A percentile compares a stretch with the other conserved stretches of the same genome.
These are phyloP conservation scores for Bipolaris victoriae DNA, from an alignment of 2,329 filamentous ascomycete genomes.

Conservation along the genomic window DNA sequence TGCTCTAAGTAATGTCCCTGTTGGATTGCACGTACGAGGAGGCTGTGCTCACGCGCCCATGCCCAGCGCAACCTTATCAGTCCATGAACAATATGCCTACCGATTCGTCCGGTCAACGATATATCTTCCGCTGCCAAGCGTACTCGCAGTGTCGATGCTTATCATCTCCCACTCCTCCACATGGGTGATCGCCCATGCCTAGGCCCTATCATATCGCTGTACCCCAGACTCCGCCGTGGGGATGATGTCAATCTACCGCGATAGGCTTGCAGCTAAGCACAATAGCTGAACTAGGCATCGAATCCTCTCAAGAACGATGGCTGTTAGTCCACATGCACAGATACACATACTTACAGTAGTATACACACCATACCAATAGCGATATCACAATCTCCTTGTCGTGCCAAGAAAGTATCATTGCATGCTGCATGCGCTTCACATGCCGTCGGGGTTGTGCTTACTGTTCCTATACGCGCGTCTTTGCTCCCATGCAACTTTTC, in stretches of 20 bases:
- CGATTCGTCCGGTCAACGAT: slow-evolving; percentile 2
- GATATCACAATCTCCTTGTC: background rate
- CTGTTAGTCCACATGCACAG: background rate
- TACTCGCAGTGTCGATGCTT: slow-evolving; percentile 12
- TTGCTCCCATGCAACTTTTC: background rate
- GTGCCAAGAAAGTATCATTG: background rate
- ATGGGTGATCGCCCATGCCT: background rate
- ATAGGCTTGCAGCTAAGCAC: slow-evolving; percentile 3
- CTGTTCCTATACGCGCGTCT: background rate
- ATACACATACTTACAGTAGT: background rate
- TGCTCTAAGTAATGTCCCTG: background rate
- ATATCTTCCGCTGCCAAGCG: slow-evolving; percentile 20
- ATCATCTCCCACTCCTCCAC: slow-evolving; percentile 18
- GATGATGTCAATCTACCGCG: slow-evolving; percentile 7
- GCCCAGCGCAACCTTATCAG: slow-evolving; percentile 26
- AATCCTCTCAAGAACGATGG: background rate
- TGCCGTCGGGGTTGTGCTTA: background rate
- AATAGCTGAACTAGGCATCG: background rate
- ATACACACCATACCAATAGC: too few relatives aligned
- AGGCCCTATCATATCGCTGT: background rate
- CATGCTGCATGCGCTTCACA: background rate
- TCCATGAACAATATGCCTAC: slow-evolving; percentile 12
- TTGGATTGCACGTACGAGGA: background rate
- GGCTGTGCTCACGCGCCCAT: background rate
- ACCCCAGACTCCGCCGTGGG: slow-evolving; percentile 1